A percentile compares a stretch with the other conserved stretches of the same genome.
These are phyloP conservation scores for Penicillium verhagenii DNA, from an alignment of 495 filamentous ascomycete genomes.

Conservation along the genomic window DNA sequence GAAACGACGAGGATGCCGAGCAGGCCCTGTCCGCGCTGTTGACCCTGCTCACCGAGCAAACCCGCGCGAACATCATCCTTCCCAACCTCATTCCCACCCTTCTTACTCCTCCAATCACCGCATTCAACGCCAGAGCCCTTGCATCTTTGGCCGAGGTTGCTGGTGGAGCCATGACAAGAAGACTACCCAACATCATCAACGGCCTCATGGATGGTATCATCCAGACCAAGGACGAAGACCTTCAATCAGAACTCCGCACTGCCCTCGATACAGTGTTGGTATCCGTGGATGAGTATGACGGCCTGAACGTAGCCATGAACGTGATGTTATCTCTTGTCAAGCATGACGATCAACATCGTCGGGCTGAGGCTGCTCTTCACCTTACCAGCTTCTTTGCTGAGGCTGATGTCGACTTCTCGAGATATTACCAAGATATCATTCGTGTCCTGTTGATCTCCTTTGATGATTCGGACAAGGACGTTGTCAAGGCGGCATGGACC, in stretches of 20 bases:
- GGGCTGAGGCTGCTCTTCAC: slow-evolving; percentile 72
- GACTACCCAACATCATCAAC: slow-evolving; percentile 85
- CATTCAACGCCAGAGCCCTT: slow-evolving; percentile 91
- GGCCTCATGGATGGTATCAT: slow-evolving; percentile 91
- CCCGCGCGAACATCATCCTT: slow-evolving; percentile 91
- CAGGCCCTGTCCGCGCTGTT: slow-evolving; percentile 90
- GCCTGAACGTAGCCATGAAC: slow-evolving; percentile 91
- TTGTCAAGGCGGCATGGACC: slow-evolving; percentile 90
- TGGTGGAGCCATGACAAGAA: slow-evolving; percentile 80
- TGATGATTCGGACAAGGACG: slow-evolving; percentile 77
- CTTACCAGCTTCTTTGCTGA: slow-evolving; percentile 85
- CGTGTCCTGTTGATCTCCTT: slow-evolving; percentile 86
- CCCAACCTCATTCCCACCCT: slow-evolving; percentile 94
- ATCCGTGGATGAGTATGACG: slow-evolving; percentile 94
- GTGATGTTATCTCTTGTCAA: slow-evolving; percentile 84
- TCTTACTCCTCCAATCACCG: slow-evolving; percentile 81
- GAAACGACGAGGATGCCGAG: slow-evolving; percentile 80
- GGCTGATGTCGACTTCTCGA: slow-evolving; percentile 81
- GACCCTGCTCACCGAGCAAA: slow-evolving; percentile 89
- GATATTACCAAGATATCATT: slow-evolving; percentile 93
- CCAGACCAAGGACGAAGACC: slow-evolving; percentile 68
- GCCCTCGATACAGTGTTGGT: slow-evolving; percentile 86
- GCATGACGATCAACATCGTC: slow-evolving; percentile 85
- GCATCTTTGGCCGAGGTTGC: slow-evolving; percentile 92
- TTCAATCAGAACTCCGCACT: slow-evolving; percentile 67